These are phyloP conservation scores for Kandelia obovata DNA, from an alignment of 345 rosid genomes.

Conservation along the genomic window DNA sequence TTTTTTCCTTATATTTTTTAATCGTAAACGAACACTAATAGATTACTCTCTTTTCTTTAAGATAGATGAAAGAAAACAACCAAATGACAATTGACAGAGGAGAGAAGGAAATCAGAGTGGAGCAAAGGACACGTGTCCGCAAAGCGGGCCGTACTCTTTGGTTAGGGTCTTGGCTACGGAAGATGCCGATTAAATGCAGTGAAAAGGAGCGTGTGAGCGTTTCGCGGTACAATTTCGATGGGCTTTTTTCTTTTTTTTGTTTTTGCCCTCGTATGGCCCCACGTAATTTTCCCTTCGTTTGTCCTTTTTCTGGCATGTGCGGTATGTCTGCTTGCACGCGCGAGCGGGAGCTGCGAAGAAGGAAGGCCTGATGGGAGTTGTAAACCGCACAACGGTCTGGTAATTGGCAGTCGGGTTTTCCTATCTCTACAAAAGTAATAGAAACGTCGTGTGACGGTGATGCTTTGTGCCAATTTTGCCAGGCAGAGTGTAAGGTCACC, in stretches of 20 bases:
- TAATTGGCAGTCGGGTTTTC: no score
- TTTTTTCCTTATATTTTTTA: no score
- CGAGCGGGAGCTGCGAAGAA: background rate
- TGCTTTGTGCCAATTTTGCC: no score
- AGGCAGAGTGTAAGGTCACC: no score
- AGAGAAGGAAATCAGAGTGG: no score
- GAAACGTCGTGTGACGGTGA: no score
- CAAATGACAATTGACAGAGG: background rate
- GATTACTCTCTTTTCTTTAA: no score
- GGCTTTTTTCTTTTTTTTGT: background rate
- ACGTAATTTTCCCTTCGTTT: background rate
- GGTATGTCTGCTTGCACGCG: background rate
- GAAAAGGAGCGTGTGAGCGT: background rate
- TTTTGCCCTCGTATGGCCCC: background rate
- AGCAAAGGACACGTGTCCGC: conserved; percentile 14
- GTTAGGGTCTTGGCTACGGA: background rate
- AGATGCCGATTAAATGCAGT: background rate
- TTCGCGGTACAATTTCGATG: conserved; percentile 9
- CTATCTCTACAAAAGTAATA: no score
- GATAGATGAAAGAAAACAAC: background rate
- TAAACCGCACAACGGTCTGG: no score
- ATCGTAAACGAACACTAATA: no score
- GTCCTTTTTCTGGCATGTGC: background rate
- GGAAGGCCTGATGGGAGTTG: no score
- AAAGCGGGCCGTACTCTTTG: background rate